Base-by-base conservation (phyloP, 1,284 basidiomycete species). In the Microstroma glucosiphilum region DNA sequence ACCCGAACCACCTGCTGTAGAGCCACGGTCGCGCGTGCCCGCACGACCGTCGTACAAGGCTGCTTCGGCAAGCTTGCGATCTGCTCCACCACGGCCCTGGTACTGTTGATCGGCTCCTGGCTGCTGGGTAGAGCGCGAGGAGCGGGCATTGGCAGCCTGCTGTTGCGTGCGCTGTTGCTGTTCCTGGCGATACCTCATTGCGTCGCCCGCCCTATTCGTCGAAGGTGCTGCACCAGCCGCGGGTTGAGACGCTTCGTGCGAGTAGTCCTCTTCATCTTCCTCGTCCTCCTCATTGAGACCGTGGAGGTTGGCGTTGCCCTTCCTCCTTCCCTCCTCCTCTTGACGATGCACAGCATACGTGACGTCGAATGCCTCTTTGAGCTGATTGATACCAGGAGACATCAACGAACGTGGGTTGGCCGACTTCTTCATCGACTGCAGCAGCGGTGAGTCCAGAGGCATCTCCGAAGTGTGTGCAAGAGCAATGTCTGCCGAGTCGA, bases 331-430 rank as follows among this genome's bases (percentile, higher is more conserved):
- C 81, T 99, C 96, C 80, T 99, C 96, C 79, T 97, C 94, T 91
- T 96, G 96, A 21, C 96, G 87, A 81, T 98, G 96, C 0, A 98
- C 94, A 12, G 96, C 96, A 80, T 98, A 98, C 0, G 96, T 96
- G 71, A 99, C 89, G 79, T 99, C 96, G 80, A 99, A 98, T 1
- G 96, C 94, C 79, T 98, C 96, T 79, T 96, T 97, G 80, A 99
- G 86, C 30, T 75, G 71, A 17, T 78, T 74, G 51, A 97, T 80
- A 42, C 94, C 93, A 0, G 96, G 96, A 58, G 92, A 96, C 60
- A 91, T 88, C 23, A 72, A 87, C 87, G 61, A 88, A 59, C 62
- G 59, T 1, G 61, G 58, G 49, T 65, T 75, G 49, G 62, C 64
- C 30, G 63, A 54, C 65, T 63, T 89, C 56, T 88, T 88, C 15